Percentiles rank a stretch among this genome's conserved stretches.
Evolutionary conservation across 148 eudicot species (phyloP).

Genomic region (Spergularia marina): DNA sequence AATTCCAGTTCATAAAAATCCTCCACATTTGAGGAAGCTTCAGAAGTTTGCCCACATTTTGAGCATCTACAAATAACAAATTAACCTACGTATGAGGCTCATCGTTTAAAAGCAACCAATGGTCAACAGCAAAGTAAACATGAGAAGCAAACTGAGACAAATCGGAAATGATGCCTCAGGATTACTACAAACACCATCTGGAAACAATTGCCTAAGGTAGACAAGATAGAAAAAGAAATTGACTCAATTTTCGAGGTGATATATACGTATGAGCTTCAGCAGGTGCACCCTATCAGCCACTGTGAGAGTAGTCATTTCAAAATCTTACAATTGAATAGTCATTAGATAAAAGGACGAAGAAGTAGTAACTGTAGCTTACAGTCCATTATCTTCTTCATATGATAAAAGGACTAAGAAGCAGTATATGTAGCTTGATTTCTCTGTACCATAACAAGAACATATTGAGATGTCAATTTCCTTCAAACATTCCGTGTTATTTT

Average conservation of each 20-base stretch:
- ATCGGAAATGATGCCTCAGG: background rate
- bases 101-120: background rate
- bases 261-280: background rate
- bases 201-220: background rate
- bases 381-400: background rate
- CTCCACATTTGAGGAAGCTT: constrained; percentile 88
- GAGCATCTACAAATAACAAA: constrained; percentile 57
- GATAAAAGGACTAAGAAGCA: background rate
- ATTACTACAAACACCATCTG: background rate
- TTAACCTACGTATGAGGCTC: background rate
- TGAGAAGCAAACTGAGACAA: background rate
- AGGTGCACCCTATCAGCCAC: background rate
- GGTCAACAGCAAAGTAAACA: background rate
- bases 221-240: background rate
- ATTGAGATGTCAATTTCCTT: background rate
- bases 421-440: background rate
- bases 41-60: constrained; percentile 84
- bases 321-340: background rate
- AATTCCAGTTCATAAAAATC: constrained; percentile 94
- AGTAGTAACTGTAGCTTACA: background rate
- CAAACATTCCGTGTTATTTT: background rate
- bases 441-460: background rate
- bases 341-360: background rate
- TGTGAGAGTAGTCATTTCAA: background rate
- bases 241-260: background rate